Conservation (phyloP, 805 yeast genomes). For the Priceomyces medius region DNA sequence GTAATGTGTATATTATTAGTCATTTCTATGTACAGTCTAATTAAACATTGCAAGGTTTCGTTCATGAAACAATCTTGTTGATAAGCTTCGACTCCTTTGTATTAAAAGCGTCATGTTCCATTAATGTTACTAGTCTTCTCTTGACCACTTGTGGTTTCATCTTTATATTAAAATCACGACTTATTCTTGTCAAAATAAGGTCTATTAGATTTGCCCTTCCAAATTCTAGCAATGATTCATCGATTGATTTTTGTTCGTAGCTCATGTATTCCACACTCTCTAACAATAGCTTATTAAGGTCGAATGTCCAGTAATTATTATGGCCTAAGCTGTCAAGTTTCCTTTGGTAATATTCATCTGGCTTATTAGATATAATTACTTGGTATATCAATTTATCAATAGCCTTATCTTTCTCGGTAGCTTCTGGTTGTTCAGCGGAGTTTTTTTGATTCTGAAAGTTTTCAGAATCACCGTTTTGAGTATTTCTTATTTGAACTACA, state of each 20-base stretch:
- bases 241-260: constrained; percentile 6
- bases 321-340: constrained; percentile 9
- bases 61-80: constrained; percentile 1
- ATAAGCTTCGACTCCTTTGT: constrained; percentile 7
- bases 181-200: constrained; percentile 5
- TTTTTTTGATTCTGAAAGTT: background rate
- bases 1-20: constrained; percentile 14
- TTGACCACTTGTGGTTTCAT: constrained; percentile 9
- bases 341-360: constrained; percentile 13
- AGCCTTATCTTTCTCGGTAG: background rate
- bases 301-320: constrained; percentile 17
- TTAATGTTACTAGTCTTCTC: constrained; percentile 17
- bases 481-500: too few relatives aligned
- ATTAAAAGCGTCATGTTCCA: constrained; percentile 18
- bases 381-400: constrained; percentile 8
- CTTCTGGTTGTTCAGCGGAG: background rate
- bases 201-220: constrained; percentile 11
- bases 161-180: constrained; percentile 5
- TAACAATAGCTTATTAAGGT: constrained; percentile 14
- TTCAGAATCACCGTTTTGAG: too few relatives aligned
- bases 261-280: constrained; percentile 18
- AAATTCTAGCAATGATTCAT: constrained; percentile 7
- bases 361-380: constrained; percentile 5
- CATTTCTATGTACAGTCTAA: constrained; percentile 1
- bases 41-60: constrained; percentile 1